phyloP scores from a whole-genome alignment of 2,329 filamentous ascomycete species.

The Trichoderma oligosporum region DNA sequence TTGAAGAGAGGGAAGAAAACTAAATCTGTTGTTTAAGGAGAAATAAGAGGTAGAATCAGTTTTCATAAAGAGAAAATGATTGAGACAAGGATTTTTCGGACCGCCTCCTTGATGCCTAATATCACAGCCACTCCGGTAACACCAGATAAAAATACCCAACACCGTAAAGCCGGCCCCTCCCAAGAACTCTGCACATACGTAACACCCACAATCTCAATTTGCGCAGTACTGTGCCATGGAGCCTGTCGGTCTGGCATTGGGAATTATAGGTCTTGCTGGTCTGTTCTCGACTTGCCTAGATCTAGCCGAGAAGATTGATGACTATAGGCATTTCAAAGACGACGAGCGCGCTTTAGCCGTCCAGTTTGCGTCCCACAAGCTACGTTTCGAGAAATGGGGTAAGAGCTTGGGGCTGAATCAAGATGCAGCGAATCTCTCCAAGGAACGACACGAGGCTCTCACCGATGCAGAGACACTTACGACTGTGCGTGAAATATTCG shows the following conservation, averaged over 20 bases:
- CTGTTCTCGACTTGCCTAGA: slow-evolving; percentile 22
- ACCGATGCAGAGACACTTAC: slow-evolving; percentile 1
- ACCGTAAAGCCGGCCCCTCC: too few relatives aligned
- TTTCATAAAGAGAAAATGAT: too few relatives aligned
- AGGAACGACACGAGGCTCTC: slow-evolving; percentile 18
- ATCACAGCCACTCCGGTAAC: too few relatives aligned
- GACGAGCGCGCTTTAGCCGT: slow-evolving; percentile 22
- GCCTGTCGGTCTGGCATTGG: slow-evolving; percentile 20
- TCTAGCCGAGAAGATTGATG: slow-evolving; percentile 19
- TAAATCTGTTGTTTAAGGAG: too few relatives aligned
- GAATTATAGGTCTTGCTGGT: slow-evolving; percentile 22
- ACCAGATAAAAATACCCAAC: too few relatives aligned
- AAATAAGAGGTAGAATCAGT: too few relatives aligned
- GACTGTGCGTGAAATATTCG: slow-evolving; percentile 6
- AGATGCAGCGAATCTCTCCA: not conserved
- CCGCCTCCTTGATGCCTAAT: too few relatives aligned
- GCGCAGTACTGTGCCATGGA: slow-evolving; percentile 22
- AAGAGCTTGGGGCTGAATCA: slow-evolving; percentile 21
- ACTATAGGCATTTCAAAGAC: slow-evolving; percentile 17
- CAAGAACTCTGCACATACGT: not conserved
- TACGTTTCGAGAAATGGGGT: slow-evolving; percentile 26
- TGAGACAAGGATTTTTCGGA: too few relatives aligned
- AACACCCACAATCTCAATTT: not conserved
- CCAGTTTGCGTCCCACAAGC: slow-evolving; percentile 17
- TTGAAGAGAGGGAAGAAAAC: too few relatives aligned